Evolutionary conservation across 73 alveolate genomes (phyloP), one percentile per base, ranked within the genome.

Genomic region (Effrenium voratum): DNA sequence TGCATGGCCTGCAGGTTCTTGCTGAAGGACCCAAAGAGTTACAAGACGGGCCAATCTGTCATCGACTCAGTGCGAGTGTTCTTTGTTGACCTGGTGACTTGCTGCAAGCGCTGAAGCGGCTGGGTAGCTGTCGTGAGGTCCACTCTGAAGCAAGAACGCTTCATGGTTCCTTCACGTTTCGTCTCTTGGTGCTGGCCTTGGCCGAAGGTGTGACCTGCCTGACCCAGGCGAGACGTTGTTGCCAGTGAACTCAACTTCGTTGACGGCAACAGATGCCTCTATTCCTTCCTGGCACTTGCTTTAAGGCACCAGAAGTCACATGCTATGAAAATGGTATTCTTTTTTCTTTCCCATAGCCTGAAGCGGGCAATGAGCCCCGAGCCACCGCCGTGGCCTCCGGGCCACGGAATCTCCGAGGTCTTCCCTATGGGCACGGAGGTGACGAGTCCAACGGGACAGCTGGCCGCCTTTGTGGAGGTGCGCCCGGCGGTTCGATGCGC

Each of bases 351-450:
- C 19, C 19, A 52, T 12, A 19, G 8, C 63, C 19, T 12, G 8
- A 12, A 19, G 63, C 63, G 19, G 19, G 26, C 19, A 19, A 12
- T 52, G 63, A 52, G 26, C 19, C 19, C 19, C 19, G 19, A 19
- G 19, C 19, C 63, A 8, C 19, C 19, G 19, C 19, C 63, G 26
- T 52, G 63, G 63, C 8, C 16, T 15, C 6, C 44, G 15, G 41
- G 16, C 30, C 26, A 45, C 57, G 28, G 32, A 45, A 30, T 45
- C 45, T 26, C 59, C 66, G 45, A 90, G 96, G 96, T 90, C 75
- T 90, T 90, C 30, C 96, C 96, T 32, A 90, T 90, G 96, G 96
- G 96, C 75, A 90, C 96, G 79, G 96, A 90, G 47, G 73, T 47
- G 44, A 68, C 96, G 16, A 12, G 76, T 41, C 96, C 96, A 19